Evolutionary conservation across 2,329 filamentous ascomycete genomes (phyloP).

Genomic region (Calonectria hongkongensis): DNA sequence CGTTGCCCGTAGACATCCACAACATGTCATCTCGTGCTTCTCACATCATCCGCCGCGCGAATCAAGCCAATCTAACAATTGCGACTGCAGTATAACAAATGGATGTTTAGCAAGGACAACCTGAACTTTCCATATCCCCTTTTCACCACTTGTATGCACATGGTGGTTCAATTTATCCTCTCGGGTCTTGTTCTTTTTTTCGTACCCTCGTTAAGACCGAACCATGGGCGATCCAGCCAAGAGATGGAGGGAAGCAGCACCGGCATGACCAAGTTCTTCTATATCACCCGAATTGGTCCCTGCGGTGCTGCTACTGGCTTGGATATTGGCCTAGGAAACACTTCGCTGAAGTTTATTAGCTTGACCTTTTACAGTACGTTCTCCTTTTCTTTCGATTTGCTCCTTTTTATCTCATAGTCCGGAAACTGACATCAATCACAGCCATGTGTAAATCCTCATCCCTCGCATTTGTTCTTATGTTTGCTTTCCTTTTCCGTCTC

Average conservation of each 20-base stretch:
- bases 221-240: conserved; percentile 69
- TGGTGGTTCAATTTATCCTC: conserved; percentile 93
- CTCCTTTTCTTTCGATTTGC: background rate
- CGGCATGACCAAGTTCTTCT: conserved; percentile 93
- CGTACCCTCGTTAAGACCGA: conserved; percentile 87
- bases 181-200: conserved; percentile 86
- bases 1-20: background rate
- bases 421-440: conserved; percentile 54
- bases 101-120: conserved; percentile 94
- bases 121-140: conserved; percentile 95
- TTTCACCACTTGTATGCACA: conserved; percentile 96
- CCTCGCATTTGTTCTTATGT: conserved; percentile 94
- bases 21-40: background rate
- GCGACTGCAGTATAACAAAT: conserved; percentile 90
- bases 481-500: conserved; percentile 94
- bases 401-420: background rate
- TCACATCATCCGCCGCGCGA: background rate
- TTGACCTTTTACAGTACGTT: conserved; percentile 93
- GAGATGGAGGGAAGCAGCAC: conserved; percentile 71
- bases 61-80: conserved; percentile 47
- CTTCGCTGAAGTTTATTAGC: conserved; percentile 95
- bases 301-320: conserved; percentile 95
- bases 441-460: conserved; percentile 99
- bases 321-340: conserved; percentile 97
- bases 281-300: conserved; percentile 91